A percentile compares a stretch with the other conserved stretches of the same genome.
These are phyloP conservation scores for Coemansia sp. DNA, from an alignment of 192 early-diverging fungal genomes.

Conservation along the genomic window DNA sequence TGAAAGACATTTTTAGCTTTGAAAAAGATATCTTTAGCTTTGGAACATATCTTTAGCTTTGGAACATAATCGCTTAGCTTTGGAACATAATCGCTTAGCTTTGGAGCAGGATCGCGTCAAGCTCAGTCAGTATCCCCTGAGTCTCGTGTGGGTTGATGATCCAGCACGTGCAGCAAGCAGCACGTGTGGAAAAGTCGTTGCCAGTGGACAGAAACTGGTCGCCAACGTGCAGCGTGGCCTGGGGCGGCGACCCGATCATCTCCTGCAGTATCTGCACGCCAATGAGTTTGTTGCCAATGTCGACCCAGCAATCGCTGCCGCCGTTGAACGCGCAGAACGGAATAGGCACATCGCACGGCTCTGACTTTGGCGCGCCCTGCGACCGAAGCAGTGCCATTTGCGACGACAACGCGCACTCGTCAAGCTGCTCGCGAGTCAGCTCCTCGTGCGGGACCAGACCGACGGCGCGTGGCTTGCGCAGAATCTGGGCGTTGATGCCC, in stretches of 20 bases:
- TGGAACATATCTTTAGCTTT: neutral
- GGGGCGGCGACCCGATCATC: slow-evolving; percentile 59
- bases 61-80: too few species aligned
- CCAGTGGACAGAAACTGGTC: slow-evolving; percentile 93
- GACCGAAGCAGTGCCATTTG: slow-evolving; percentile 64
- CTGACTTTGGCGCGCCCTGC: slow-evolving; percentile 57
- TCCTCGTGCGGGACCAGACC: slow-evolving; percentile 62
- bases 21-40: neutral
- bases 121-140: slow-evolving; percentile 66
- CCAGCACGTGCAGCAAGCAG: slow-evolving; percentile 85
- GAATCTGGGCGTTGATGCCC: slow-evolving; percentile 63
- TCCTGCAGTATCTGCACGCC: slow-evolving; percentile 80
- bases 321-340: slow-evolving; percentile 96
- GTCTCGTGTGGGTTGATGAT: slow-evolving; percentile 87
- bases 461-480: slow-evolving; percentile 79
- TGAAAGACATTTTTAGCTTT: neutral
- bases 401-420: slow-evolving; percentile 80
- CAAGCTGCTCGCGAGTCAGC: slow-evolving; percentile 79
- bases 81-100: neutral
- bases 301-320: slow-evolving; percentile 88
- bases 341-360: slow-evolving; percentile 58
- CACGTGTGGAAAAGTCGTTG: slow-evolving; percentile 84
- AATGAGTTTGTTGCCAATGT: slow-evolving; percentile 93
- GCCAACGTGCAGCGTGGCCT: slow-evolving; percentile 79
- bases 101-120: slow-evolving; percentile 25